phyloP scores from a whole-genome alignment of 139 green algal genomes.

The Asterochloris erici region DNA sequence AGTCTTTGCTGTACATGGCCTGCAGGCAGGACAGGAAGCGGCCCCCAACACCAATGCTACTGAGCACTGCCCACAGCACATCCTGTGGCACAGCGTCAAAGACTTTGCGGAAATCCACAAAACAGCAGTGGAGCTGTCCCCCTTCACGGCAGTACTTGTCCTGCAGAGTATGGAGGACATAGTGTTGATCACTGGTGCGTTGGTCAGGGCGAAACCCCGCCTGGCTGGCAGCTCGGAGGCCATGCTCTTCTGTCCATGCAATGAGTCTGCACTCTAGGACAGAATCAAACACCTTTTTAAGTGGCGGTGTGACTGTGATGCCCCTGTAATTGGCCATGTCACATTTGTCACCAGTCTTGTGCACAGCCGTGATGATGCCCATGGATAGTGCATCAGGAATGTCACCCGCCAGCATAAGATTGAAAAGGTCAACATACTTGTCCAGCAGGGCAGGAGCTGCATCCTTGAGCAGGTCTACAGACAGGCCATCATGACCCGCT shows the following conservation, averaged over 20 bases:
- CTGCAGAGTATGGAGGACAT: constrained; percentile 1
- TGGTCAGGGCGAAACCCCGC: constrained; percentile 9
- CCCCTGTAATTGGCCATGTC: no score
- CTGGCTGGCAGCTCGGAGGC: neutral
- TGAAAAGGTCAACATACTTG: neutral
- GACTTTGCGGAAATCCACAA: constrained; percentile 16
- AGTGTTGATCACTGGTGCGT: constrained; percentile 2
- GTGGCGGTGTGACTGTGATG: no score
- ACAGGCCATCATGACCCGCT: constrained; percentile 5
- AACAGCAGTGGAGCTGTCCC: constrained; percentile 1
- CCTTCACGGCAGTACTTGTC: neutral
- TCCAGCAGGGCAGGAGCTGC: neutral
- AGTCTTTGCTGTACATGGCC: constrained; percentile 4
- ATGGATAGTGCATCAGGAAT: no score
- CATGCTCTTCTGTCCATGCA: constrained; percentile 10
- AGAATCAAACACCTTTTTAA: no score
- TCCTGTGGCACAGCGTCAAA: constrained; percentile 17
- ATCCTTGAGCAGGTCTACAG: constrained; percentile 6
- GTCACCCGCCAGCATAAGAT: no score
- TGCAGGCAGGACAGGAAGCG: neutral
- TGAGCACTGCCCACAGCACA: constrained; percentile 4
- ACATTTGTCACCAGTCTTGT: no score
- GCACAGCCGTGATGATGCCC: no score
- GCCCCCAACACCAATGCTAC: neutral
- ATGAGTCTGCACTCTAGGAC: constrained; percentile 3